A percentile compares a stretch with the other conserved stretches of the same genome.
Conservation (phyloP, 2,329 filamentous ascomycete genomes). For the Exophiala mesophila region DNA sequence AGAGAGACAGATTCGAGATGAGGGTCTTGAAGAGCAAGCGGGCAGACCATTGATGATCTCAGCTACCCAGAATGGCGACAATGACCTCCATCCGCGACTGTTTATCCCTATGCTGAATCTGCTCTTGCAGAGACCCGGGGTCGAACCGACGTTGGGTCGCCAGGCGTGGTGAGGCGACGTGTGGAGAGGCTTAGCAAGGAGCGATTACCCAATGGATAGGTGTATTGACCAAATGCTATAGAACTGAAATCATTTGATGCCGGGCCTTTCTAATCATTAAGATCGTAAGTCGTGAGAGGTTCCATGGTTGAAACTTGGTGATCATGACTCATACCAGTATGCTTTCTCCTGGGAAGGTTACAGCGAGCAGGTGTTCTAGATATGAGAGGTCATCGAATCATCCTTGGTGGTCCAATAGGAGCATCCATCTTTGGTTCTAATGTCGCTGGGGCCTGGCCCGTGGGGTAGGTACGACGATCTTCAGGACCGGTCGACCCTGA, state of each 20-base stretch:
- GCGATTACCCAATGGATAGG: no score
- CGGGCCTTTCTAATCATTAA: no score
- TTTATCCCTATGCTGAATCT: slow-evolving; percentile 48
- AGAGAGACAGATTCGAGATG: slow-evolving; percentile 25
- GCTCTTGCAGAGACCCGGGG: slow-evolving; percentile 36
- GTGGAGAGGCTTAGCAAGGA: no score
- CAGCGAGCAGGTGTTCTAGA: no score
- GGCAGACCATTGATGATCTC: neutral
- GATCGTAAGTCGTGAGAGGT: no score
- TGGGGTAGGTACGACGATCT: neutral
- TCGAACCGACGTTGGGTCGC: no score
- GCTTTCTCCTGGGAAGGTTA: no score
- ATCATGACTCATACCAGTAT: no score
- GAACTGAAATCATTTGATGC: no score
- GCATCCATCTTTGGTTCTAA: neutral
- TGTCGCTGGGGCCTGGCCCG: neutral
- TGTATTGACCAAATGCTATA: no score
- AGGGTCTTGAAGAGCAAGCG: neutral
- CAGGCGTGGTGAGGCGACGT: no score
- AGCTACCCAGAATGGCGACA: slow-evolving; percentile 12
- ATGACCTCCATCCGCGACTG: slow-evolving; percentile 32
- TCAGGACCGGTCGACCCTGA: neutral
- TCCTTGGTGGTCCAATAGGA: neutral
- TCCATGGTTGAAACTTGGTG: no score
- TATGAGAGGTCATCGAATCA: neutral